Evolutionary conservation across 2,329 filamentous ascomycete genomes (phyloP), one percentile per base, ranked within the genome.

Genomic region (Elsinoe arachidis): DNA sequence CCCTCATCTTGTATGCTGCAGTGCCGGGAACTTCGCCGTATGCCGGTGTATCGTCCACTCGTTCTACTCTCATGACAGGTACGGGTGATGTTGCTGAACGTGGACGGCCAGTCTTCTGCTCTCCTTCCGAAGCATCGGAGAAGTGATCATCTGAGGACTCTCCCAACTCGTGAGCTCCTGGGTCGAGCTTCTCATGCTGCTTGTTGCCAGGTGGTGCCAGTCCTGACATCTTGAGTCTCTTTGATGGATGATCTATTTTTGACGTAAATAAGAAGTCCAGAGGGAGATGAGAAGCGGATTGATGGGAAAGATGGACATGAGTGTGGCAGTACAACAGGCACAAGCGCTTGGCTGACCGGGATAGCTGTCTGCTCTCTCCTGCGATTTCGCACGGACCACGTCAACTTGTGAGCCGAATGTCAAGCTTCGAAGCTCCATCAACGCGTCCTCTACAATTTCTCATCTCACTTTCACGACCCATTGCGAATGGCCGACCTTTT

Each of bases 11-110:
- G 67, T 83, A 85, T 57, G 81, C 81, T 15, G 74, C 68, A 26
- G 82, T 85, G 9, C 81, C 81, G 2, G 82, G 83, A 3, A 84
- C 75, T 66, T 85, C 81, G 65, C 82, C 83, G 64, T 85, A 75
- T 60, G 76, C 74, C 12, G 80, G 78, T 59, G 72, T 68, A 63
- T 81, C 76, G 67, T 85, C 83, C 41, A 84, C 79, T 64, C 79
- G 78, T 69, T 85, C 82, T 23, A 85, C 80, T 61, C 82, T 75
- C n/a, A 81, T 85, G 54, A 77, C 75, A 23, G 82, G 82, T 57
- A 84, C 77, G 55, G 80, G 78, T 9, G 80, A 82, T 11, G 61
- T 62, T 12, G 56, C 58, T 68, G 55, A 75, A 74, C 56, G 69
- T 66, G 66, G 66, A 66, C 64, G 61, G 65, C 68, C 61, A 37